Evolutionary conservation across 1,284 basidiomycete genomes (phyloP), one percentile per base, ranked within the genome.

Genomic region (Bondarzewia mesenterica): DNA sequence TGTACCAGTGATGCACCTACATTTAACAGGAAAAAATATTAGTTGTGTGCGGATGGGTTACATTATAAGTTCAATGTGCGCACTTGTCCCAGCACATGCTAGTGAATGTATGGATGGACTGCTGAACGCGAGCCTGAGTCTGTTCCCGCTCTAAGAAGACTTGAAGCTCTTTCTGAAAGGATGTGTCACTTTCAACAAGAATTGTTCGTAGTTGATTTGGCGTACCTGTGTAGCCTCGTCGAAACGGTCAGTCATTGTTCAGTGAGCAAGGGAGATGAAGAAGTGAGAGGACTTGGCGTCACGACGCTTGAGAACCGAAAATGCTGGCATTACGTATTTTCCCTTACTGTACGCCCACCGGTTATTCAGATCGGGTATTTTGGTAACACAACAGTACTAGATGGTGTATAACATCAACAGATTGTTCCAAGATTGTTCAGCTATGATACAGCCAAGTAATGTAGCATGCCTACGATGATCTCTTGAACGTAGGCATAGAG

Each of bases 11-110:
- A 97, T 77, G 65, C 93, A 96, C 61, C 92, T 94, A 48, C 52
- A n/a, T n/a, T n/a, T n/a, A n/a, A n/a, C n/a, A 57, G 53, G 45
- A 32, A 46, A 23, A 7, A 40, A 43, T 39, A 48, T 26, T 44
- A 35, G n/a, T 35, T n/a, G n/a, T 42, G 12, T 25, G 10, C 15
- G 3, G 18, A 15, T 7, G 36, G n/a, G 22, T 10, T 22, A n/a
- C 43, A 10, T 16, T 12, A 27, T 22, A 20, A 40, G 20, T 47
- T 14, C 37, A 21, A 32, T 32, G 51, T 50, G 59, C 44, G 58
- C 60, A 92, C 89, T 93, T 94, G 71, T 92, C 89, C 90, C 91
- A 94, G 65, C 88, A 91, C 66, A 82, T 79, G 57, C 74, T 76
- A 15, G 87, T 89, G 57, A 90, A 74, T 46, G 68, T 74, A 55